Percentiles rank a stretch among this genome's conserved stretches.
Conservation (phyloP, 768 basidiomycete species). For the Termitomyces sp. region DNA sequence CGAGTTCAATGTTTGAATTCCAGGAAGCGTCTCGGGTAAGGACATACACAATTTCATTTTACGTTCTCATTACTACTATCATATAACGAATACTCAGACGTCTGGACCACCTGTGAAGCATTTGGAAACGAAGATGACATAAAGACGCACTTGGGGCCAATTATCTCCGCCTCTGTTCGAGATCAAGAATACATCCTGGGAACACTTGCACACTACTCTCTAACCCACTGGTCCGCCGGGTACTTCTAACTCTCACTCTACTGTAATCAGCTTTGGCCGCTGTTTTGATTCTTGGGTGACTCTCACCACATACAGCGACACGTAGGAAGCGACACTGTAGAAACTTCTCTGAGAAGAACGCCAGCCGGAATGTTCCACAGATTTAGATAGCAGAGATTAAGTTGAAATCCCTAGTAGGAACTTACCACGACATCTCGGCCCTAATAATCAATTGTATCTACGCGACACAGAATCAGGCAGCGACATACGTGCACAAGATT, state of each 20-base stretch:
- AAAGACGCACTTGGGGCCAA: not conserved
- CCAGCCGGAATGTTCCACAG: not conserved
- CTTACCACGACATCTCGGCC: not conserved
- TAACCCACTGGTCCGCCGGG: no score
- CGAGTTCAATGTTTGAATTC: not conserved
- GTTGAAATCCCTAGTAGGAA: not conserved
- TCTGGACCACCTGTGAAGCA: not conserved
- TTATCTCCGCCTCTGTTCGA: not conserved
- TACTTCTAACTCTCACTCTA: no score
- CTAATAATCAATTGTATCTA: not conserved
- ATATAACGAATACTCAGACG: not conserved
- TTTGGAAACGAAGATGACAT: not conserved
- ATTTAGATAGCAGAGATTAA: not conserved
- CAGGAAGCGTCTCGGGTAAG: not conserved
- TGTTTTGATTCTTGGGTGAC: not conserved
- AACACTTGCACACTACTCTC: not conserved
- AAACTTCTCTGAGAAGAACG: not conserved
- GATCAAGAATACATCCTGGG: not conserved
- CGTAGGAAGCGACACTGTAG: not conserved
- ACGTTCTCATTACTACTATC: not conserved
- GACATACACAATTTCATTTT: not conserved
- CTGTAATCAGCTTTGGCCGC: not conserved
- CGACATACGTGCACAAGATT: not conserved
- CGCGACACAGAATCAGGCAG: not conserved
- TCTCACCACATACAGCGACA: not conserved